Evolutionary conservation across 192 early-diverging fungal genomes (phyloP).

Genomic region (Backusella luteola): DNA sequence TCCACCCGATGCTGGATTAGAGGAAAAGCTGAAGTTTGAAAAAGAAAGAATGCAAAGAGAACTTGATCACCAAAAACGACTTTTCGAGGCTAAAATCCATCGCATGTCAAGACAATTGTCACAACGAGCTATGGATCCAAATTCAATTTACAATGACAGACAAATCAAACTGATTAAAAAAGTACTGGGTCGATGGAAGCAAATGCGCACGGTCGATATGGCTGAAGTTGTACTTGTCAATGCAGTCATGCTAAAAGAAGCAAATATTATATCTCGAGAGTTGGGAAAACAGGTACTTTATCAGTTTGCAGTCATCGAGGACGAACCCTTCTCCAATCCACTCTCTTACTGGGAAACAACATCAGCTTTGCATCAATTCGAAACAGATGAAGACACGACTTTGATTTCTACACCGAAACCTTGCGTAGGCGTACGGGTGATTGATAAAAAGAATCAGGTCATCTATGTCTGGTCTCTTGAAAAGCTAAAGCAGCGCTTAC

Average conservation of each 20-base stretch:
- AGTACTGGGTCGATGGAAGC: constrained; percentile 46
- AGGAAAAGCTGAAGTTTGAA: constrained; percentile 45
- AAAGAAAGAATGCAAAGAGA: constrained; percentile 54
- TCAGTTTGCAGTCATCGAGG: constrained; percentile 78
- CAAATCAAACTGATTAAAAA: constrained; percentile 43
- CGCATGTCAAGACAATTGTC: constrained; percentile 39
- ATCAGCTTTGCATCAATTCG: constrained; percentile 46
- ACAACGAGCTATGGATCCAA: constrained; percentile 34
- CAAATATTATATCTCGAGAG: constrained; percentile 86
- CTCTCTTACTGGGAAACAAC: constrained; percentile 53
- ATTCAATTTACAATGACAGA: constrained; percentile 41
- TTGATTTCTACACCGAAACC: constrained; percentile 44
- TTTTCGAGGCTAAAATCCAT: constrained; percentile 55
- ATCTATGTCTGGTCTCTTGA: constrained; percentile 48
- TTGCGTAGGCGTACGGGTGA: constrained; percentile 53
- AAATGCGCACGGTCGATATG: constrained; percentile 57
- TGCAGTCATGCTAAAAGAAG: constrained; percentile 80
- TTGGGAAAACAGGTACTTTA: constrained; percentile 78
- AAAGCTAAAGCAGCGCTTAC: constrained; percentile 36
- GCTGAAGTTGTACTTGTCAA: constrained; percentile 68
- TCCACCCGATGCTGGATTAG: constrained; percentile 21
- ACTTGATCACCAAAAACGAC: constrained; percentile 48
- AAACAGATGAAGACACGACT: constrained; percentile 46
- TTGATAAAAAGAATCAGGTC: constrained; percentile 52
- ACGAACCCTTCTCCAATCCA: constrained; percentile 49